Evolutionary conservation across 345 rosid species (phyloP).

Genomic region (Pugionium dolabratum): DNA sequence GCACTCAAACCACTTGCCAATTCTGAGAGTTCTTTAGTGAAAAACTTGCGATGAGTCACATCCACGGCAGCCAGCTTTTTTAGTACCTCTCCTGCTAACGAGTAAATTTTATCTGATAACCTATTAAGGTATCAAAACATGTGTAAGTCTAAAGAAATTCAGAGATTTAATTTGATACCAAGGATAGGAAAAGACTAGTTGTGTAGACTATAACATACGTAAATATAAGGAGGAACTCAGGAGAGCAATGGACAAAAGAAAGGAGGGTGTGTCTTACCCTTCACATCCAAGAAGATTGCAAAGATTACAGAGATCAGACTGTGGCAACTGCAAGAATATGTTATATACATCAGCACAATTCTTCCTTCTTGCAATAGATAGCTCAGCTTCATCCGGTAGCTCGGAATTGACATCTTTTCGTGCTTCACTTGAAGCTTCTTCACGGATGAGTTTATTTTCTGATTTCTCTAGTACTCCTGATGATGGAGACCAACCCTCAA

Average conservation of each 20-base stretch:
- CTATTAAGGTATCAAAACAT: conserved; percentile 46
- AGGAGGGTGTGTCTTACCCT: conserved; percentile 52
- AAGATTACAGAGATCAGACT: conserved; percentile 70
- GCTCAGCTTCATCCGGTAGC: conserved; percentile 44
- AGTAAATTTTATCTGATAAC: conserved; percentile 84
- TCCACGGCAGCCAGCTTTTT: conserved; percentile 80
- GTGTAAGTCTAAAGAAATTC: conserved; percentile 20
- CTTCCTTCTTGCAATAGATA: conserved; percentile 51
- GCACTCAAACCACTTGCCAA: conserved; percentile 75
- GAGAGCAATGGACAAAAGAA: conserved; percentile 7
- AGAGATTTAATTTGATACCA: conserved; percentile 10
- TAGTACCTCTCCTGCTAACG: conserved; percentile 79
- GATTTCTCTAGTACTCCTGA: conserved; percentile 42
- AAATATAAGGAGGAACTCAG: conserved; percentile 9
- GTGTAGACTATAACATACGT: neutral
- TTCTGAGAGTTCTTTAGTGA: conserved; percentile 68
- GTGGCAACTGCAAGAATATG: conserved; percentile 74
- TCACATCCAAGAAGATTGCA: conserved; percentile 84
- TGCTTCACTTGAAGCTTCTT: conserved; percentile 56
- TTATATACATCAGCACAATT: conserved; percentile 45
- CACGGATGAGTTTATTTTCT: conserved; percentile 42
- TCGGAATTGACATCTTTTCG: conserved; percentile 52
- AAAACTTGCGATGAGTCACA: conserved; percentile 62
- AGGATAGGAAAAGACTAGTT: neutral
- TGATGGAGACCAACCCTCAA: conserved; percentile 53